Evolutionary conservation across 192 early-diverging fungal species (phyloP).

Genomic region (Backusella macrospora): DNA sequence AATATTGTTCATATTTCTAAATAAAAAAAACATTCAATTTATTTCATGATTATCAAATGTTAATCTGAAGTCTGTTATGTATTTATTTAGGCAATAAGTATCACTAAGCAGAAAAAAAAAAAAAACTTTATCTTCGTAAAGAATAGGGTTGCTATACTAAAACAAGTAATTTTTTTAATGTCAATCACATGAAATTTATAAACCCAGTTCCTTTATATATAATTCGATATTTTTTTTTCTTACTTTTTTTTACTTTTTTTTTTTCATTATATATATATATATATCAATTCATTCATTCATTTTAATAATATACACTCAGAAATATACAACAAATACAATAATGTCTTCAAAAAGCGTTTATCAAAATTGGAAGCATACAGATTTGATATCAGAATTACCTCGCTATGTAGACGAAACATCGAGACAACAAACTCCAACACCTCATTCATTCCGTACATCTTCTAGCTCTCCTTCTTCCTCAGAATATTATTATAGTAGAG

Average conservation of each 20-base stretch:
- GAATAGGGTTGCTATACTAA: neutral
- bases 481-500: neutral
- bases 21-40: neutral
- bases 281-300: neutral
- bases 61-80: neutral
- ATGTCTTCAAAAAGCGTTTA: conserved; percentile 7
- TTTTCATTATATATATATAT: neutral
- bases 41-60: conserved; percentile 2
- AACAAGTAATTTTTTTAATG: conserved; percentile 5
- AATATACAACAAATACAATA: neutral
- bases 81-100: neutral
- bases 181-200: conserved; percentile 16
- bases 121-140: neutral
- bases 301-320: neutral
- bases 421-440: neutral
- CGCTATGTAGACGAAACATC: neutral
- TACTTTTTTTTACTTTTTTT: neutral
- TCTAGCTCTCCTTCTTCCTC: neutral
- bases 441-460: conserved; percentile 3
- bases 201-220: neutral
- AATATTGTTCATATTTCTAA: neutral
- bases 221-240: neutral
- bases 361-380: conserved; percentile 4
- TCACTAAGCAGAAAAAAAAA: conserved; percentile 5
- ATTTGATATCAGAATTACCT: conserved; percentile 13